These are phyloP conservation scores for Osmanthus fragrans DNA, from an alignment of 257 asterid genomes.

Conservation along the genomic window DNA sequence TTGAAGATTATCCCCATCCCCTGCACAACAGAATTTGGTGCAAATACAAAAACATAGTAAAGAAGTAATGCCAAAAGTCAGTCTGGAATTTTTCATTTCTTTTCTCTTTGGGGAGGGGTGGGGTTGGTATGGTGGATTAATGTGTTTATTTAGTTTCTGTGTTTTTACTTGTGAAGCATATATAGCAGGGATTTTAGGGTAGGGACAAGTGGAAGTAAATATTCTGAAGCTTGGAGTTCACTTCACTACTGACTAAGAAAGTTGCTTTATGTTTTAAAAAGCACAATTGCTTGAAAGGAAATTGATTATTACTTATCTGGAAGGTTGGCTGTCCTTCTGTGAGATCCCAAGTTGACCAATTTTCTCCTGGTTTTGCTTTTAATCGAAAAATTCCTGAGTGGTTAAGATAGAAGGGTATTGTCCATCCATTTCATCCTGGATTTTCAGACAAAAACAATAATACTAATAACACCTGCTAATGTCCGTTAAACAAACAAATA, in stretches of 20 bases:
- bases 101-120: not conserved
- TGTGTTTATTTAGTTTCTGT: not conserved
- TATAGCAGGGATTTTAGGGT: conserved; percentile 17
- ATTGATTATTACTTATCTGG: conserved; percentile 36
- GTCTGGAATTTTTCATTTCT: conserved; percentile 16
- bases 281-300: conserved; percentile 33
- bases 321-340: conserved; percentile 43
- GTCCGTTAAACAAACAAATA: not conserved
- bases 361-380: conserved; percentile 7
- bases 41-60: conserved; percentile 22
- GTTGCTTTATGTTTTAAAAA: conserved; percentile 47
- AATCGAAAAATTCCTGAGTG: not conserved
- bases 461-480: not conserved
- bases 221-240: conserved; percentile 63
- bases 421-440: not conserved
- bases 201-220: conserved; percentile 39
- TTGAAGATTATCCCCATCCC: conserved; percentile 55
- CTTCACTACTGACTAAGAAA: conserved; percentile 44
- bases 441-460: not conserved
- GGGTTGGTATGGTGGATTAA: not conserved
- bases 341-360: conserved; percentile 7
- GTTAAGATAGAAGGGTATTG: not conserved
- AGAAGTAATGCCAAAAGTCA: conserved; percentile 14
- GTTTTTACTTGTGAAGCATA: not conserved
- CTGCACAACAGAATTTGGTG: conserved; percentile 19